These are phyloP conservation scores for Cicer judaicum DNA, from an alignment of 306 rosid genomes.

Conservation along the genomic window DNA sequence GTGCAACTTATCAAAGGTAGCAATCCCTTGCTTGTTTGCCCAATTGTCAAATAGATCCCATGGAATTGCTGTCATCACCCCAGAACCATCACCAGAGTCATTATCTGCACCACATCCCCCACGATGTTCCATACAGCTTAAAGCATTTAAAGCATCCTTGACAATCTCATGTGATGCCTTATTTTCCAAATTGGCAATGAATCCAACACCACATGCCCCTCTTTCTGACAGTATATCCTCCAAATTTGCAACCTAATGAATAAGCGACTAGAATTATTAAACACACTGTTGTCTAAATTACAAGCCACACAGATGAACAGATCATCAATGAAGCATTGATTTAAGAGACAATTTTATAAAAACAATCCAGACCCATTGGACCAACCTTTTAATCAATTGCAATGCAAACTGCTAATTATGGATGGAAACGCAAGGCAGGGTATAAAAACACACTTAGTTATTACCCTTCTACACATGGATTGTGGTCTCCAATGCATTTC, in stretches of 20 bases:
- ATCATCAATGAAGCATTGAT: conserved; percentile 16
- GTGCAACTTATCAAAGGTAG: conserved; percentile 88
- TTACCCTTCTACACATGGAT: conserved; percentile 20
- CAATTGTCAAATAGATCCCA: conserved; percentile 92
- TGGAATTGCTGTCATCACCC: conserved; percentile 89
- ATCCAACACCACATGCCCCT: conserved; percentile 99
- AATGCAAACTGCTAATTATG: conserved; percentile 30
- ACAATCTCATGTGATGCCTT: conserved; percentile 76
- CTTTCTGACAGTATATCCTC: conserved; percentile 89
- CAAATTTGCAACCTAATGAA: conserved; percentile 79
- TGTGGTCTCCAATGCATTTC: conserved; percentile 1
- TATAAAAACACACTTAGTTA: background rate
- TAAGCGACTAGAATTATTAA: conserved; percentile 46
- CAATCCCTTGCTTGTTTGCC: conserved; percentile 82
- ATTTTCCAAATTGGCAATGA: conserved; percentile 92
- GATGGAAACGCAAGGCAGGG: conserved; percentile 4
- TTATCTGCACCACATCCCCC: conserved; percentile 99
- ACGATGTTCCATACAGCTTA: conserved; percentile 99
- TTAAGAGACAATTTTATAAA: background rate
- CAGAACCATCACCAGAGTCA: conserved; percentile 98
- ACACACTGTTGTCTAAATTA: conserved; percentile 35
- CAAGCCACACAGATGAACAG: conserved; percentile 45
- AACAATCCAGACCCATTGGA: conserved; percentile 10
- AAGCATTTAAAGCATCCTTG: conserved; percentile 88
- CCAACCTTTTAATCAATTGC: conserved; percentile 35